Evolutionary conservation across 371 early-diverging fungal species (phyloP).

Genomic region (Actinomortierella wolfii): DNA sequence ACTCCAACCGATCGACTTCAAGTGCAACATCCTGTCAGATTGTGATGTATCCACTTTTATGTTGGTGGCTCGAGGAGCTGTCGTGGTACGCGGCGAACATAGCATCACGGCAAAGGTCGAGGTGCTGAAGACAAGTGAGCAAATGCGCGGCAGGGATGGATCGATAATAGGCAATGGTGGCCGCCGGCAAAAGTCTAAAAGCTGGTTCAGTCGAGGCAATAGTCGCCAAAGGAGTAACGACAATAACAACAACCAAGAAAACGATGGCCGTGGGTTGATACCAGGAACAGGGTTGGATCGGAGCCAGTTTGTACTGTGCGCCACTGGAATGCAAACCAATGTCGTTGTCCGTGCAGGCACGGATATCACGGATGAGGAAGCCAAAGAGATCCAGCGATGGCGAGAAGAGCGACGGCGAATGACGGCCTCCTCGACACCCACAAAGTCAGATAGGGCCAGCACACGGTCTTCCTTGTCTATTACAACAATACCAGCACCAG

Average conservation of each 20-base stretch:
- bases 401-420: conserved; percentile 18
- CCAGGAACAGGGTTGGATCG: conserved; percentile 44
- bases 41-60: conserved; percentile 35
- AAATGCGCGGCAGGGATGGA: conserved; percentile 11
- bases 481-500: no score
- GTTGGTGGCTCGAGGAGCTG: conserved; percentile 35
- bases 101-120: conserved; percentile 41
- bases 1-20: conserved; percentile 43
- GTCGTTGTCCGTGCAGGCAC: conserved; percentile 39
- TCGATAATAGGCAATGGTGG: conserved; percentile 7
- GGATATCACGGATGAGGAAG: conserved; percentile 18
- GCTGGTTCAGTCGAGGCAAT: no score
- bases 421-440: no score
- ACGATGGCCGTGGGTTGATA: conserved; percentile 20
- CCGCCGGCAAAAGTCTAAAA: no score
- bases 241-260: not conserved
- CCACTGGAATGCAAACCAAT: conserved; percentile 39
- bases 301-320: conserved; percentile 34
- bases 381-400: conserved; percentile 19
- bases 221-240: not conserved
- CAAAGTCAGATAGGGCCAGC: no score
- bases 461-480: no score
- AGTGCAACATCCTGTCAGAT: conserved; percentile 45
- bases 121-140: conserved; percentile 33
- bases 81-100: conserved; percentile 43